These are phyloP conservation scores for Lagenidium giganteum DNA, from an alignment of 352 stramenopile species.

Conservation along the genomic window DNA sequence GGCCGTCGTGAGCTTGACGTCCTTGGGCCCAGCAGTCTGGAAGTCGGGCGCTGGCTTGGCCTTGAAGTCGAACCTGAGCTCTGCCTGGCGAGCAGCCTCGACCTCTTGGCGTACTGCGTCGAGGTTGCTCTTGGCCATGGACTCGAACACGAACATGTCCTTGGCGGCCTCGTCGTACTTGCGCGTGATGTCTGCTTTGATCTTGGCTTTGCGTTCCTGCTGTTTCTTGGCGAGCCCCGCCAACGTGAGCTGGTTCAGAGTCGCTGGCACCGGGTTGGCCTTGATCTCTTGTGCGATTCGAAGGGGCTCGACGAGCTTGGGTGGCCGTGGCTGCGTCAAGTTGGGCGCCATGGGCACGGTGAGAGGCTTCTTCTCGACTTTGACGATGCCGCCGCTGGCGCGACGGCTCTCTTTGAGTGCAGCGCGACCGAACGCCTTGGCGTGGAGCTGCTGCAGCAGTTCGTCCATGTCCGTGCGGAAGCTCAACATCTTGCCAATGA, in stretches of 20 bases:
- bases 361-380: constrained; percentile 35
- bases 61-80: constrained; percentile 74
- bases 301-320: constrained; percentile 62
- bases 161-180: constrained; percentile 71
- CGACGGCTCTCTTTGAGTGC: constrained; percentile 37
- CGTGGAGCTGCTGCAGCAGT: constrained; percentile 49
- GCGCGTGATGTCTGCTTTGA: constrained; percentile 49
- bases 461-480: constrained; percentile 28
- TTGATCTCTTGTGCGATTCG: constrained; percentile 77
- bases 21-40: constrained; percentile 16
- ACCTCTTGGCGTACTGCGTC: constrained; percentile 59
- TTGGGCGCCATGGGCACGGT: constrained; percentile 81
- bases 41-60: constrained; percentile 57
- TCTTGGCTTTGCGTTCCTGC: constrained; percentile 39
- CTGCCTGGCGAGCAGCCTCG: constrained; percentile 48
- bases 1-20: constrained; percentile 86
- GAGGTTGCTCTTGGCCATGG: constrained; percentile 71
- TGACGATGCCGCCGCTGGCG: constrained; percentile 26
- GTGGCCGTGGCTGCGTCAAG: constrained; percentile 78
- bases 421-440: constrained; percentile 58
- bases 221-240: constrained; percentile 57
- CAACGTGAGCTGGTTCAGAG: constrained; percentile 62
- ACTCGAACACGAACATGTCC: constrained; percentile 74
- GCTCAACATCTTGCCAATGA: constrained; percentile 58
- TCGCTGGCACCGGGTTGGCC: constrained; percentile 56